Percentiles rank a stretch among this genome's conserved stretches.
phyloP scores from a whole-genome alignment of 345 rosid genomes.

The Salix exigua region DNA sequence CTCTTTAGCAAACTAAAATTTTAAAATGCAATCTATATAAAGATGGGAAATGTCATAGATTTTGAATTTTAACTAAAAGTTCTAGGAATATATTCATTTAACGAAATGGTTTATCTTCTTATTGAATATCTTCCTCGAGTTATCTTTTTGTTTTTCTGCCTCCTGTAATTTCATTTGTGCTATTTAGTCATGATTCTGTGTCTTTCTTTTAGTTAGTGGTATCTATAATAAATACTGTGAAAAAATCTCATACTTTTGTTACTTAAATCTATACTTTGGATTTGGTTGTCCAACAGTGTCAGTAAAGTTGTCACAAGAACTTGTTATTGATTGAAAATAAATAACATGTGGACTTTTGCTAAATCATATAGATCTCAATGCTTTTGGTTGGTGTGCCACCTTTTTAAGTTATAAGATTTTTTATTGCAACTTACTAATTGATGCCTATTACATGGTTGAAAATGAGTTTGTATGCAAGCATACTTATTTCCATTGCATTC shows the following conservation, averaged over 20 bases:
- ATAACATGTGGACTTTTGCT: not conserved
- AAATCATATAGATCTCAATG: not conserved
- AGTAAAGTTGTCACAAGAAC: not conserved
- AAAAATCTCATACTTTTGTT: not conserved
- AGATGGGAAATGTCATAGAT: not conserved
- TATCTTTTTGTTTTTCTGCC: not conserved
- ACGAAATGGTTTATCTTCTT: not conserved
- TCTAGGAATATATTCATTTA: not conserved
- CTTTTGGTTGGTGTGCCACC: not conserved
- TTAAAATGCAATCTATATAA: not conserved
- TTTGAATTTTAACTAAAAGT: not conserved
- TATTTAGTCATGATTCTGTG: not conserved
- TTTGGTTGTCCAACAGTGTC: not conserved
- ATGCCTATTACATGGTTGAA: not conserved
- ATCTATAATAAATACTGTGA: not conserved
- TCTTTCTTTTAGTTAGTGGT: not conserved
- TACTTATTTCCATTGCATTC: not conserved
- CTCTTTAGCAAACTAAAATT: not conserved
- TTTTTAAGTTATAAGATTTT: not conserved
- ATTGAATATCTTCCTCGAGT: not conserved
- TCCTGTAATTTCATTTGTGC: not conserved
- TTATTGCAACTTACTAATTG: not conserved
- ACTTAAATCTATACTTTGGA: not conserved
- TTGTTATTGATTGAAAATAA: not conserved
- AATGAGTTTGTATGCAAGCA: not conserved